Conservation (phyloP, 2,329 filamentous ascomycete genomes). For the Penicillium aurantiogriseum region DNA sequence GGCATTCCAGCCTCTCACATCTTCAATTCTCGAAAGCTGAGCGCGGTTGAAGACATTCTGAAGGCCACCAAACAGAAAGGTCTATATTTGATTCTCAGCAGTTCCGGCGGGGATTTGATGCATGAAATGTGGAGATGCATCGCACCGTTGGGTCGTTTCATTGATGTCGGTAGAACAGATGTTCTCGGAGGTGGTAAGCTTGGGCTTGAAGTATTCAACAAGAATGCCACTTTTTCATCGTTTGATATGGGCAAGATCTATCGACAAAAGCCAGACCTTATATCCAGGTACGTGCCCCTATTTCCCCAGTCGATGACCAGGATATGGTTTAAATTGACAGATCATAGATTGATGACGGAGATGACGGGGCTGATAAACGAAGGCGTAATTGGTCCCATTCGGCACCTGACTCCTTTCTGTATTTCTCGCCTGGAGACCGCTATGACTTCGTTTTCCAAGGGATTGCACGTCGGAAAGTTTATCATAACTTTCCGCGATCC, state of each 20-base stretch:
- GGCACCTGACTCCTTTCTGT: background rate
- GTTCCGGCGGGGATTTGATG: constrained; percentile 1
- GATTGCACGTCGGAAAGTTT: background rate
- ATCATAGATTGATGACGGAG: too few species aligned
- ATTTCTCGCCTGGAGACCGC: background rate
- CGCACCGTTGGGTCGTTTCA: background rate
- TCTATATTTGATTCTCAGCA: constrained; percentile 15
- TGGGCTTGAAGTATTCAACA: constrained; percentile 9
- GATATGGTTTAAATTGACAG: too few species aligned
- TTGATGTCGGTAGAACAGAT: constrained; percentile 6
- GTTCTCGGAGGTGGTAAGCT: background rate
- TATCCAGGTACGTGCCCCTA: too few species aligned
- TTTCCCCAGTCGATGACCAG: too few species aligned
- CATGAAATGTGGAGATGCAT: constrained; percentile 7
- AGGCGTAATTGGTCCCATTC: background rate
- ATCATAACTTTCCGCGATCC: background rate
- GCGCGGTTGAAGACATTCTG: background rate
- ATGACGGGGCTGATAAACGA: background rate
- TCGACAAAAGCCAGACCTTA: background rate
- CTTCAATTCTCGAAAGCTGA: background rate
- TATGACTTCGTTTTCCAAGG: background rate
- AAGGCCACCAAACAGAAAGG: constrained; percentile 4
- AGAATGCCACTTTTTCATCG: constrained; percentile 8
- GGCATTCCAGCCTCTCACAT: background rate
- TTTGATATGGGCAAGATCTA: constrained; percentile 2